Evolutionary conservation across 2,329 filamentous ascomycete genomes (phyloP), one percentile per base, ranked within the genome.

Genomic region (Aspergillus tamarii): DNA sequence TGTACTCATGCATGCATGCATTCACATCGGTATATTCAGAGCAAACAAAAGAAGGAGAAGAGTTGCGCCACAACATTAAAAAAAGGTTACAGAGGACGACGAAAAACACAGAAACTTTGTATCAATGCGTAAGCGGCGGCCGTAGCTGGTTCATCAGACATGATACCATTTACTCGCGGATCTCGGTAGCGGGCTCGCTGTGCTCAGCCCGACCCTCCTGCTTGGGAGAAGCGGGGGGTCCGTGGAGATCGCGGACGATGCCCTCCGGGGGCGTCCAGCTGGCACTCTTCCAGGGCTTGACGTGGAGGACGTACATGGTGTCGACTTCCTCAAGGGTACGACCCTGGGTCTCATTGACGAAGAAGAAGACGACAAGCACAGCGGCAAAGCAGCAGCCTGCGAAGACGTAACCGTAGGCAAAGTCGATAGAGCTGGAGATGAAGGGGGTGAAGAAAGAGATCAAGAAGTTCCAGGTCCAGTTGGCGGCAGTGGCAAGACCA

Each of bases 401-500:
- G 74, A 94, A 94, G 53, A 94, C 88, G 69, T 93, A 92, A 14
- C 91, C 91, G 74, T 93, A 93, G 23, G 84, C 84, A 78, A 90
- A 94, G 70, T 91, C 86, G 62, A 94, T 94, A 10, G 86, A 83
- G 0, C 81, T 80, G 1, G 88, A 90, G 74, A 94, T 93, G 77
- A 93, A 93, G 0, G 91, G 89, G 0, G 91, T 93, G 82, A 94
- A 93, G 83, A 94, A 94, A 0, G 87, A 87, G 67, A 91, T 82
- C 71, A 91, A 78, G 78, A 93, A 93, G 76, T 92, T 91, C 88
- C 88, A 92, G 36, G 80, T 77, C 91, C 91, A 94, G 79, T 94
- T 94, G 43, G 90, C 87, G 3, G 90, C 87, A 7, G 91, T 93
- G 19, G 91, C 89, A 28, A 94, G 80, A 14, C 91, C 91, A 84